Conservation (phyloP, 192 early-diverging fungal genomes). For the Linnemannia exigua region DNA sequence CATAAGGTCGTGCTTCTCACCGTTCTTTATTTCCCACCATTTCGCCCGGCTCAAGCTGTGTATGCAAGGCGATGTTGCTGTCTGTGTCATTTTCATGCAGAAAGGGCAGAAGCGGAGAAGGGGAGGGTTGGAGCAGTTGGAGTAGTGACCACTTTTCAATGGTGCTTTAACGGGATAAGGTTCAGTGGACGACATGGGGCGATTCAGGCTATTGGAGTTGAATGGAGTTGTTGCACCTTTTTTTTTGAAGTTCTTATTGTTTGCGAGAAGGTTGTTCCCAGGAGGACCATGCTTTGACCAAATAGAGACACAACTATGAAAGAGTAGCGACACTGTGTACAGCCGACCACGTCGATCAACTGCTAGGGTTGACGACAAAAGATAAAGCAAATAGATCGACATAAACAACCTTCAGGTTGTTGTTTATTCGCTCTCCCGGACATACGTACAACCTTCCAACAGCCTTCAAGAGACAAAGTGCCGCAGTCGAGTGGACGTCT, state of each 20-base stretch:
- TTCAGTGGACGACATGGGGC: background rate
- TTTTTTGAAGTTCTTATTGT: constrained; percentile 3
- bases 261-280: too few relatives aligned
- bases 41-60: background rate
- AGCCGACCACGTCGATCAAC: too few relatives aligned
- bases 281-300: too few relatives aligned
- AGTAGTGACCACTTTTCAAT: background rate
- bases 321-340: too few relatives aligned
- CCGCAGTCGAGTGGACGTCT: background rate
- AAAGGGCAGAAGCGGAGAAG: too few relatives aligned
- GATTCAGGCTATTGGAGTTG: background rate
- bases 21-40: background rate
- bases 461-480: background rate
- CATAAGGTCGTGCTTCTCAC: background rate
- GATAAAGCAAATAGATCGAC: too few relatives aligned
- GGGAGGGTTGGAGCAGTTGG: background rate
- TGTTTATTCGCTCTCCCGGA: background rate
- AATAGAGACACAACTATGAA: too few relatives aligned
- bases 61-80: too few relatives aligned
- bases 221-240: background rate
- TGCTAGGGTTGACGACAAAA: too few relatives aligned
- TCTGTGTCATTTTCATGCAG: too few relatives aligned
- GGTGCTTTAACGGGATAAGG: background rate
- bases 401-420: background rate
- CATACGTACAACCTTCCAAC: background rate